phyloP scores from a whole-genome alignment of 2,329 filamentous ascomycete species.

The Calonectria hawksworthii region DNA sequence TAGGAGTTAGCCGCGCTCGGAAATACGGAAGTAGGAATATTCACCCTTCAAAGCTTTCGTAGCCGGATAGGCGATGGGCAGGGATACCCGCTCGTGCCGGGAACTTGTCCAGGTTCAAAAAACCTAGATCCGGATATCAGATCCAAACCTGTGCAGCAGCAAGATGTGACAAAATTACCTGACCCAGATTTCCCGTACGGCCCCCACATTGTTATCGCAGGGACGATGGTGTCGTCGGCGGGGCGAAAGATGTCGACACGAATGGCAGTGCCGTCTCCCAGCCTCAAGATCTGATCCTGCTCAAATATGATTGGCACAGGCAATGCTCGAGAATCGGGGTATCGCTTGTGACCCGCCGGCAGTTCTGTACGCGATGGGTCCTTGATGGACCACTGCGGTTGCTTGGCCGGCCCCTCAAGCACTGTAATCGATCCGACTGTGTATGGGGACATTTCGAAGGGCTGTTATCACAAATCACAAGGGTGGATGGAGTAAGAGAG shows the following conservation, averaged over 20 bases:
- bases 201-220: not conserved
- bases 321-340: not conserved
- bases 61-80: not conserved
- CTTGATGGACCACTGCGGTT: not conserved
- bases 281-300: not conserved
- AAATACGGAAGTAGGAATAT: too few relatives aligned
- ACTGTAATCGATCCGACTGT: not conserved
- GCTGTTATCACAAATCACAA: too few relatives aligned
- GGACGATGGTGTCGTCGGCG: not conserved
- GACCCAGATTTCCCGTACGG: constrained; percentile 6
- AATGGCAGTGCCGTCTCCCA: not conserved
- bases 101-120: constrained; percentile 1
- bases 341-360: not conserved
- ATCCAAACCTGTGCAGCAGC: too few relatives aligned
- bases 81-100: not conserved
- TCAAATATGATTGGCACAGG: not conserved
- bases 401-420: not conserved
- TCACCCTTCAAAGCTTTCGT: not conserved
- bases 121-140: not conserved
- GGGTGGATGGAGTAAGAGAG: not conserved
- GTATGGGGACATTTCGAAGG: not conserved
- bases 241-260: not conserved
- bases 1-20: not conserved
- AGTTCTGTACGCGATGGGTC: not conserved
- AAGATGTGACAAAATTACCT: not conserved